Evolutionary conservation across 2,329 filamentous ascomycete genomes (phyloP).

Genomic region (Dothistroma septosporum): DNA sequence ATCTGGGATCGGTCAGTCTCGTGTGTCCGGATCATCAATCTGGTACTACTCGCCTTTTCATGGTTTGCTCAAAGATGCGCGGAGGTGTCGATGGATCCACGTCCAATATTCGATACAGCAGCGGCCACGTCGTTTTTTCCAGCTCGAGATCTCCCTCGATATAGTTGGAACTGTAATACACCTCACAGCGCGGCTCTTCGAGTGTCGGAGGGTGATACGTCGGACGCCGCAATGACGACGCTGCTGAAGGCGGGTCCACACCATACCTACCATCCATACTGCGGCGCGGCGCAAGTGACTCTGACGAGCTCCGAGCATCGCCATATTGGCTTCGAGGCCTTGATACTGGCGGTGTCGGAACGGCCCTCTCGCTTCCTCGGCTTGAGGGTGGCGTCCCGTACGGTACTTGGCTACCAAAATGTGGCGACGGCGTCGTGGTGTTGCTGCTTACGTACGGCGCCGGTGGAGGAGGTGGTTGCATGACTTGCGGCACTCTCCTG

Average conservation of each 20-base stretch:
- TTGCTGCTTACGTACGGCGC: not conserved
- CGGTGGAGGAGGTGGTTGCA: not conserved
- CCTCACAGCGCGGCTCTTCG: not conserved
- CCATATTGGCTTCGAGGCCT: not conserved
- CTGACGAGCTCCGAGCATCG: slow-evolving; percentile 1
- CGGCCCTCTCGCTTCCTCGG: not conserved
- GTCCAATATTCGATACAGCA: slow-evolving; percentile 28
- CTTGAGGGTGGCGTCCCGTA: not conserved
- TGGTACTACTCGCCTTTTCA: slow-evolving; percentile 16
- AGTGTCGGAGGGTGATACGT: not conserved
- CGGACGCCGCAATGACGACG: not conserved
- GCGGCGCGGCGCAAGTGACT: not conserved
- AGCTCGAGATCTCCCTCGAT: slow-evolving; percentile 1
- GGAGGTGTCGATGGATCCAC: slow-evolving; percentile 21
- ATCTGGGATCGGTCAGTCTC: slow-evolving; percentile 7
- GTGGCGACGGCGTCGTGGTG: not conserved
- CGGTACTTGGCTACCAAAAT: not conserved
- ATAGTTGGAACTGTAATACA: not conserved
- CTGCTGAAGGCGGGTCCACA: not conserved
- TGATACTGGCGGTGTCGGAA: not conserved
- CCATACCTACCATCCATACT: not conserved
- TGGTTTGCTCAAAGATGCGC: slow-evolving; percentile 11
- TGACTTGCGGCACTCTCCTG: not conserved
- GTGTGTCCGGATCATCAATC: not conserved
- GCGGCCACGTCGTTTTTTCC: slow-evolving; percentile 19